Evolutionary conservation across 192 early-diverging fungal species (phyloP), one percentile per base, ranked within the genome.

Genomic region (Backusella circina): DNA sequence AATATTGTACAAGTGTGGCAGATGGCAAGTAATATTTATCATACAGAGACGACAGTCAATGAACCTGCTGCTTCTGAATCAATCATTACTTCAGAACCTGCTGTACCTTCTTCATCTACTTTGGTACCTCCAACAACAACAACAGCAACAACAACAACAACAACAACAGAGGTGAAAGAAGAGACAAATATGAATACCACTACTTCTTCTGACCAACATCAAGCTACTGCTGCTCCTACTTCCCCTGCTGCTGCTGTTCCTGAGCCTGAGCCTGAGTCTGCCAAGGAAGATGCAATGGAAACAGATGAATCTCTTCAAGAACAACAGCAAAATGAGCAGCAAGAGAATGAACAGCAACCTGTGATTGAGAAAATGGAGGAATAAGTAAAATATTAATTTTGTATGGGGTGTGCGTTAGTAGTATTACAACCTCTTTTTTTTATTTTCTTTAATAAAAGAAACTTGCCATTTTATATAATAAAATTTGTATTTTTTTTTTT

Each of bases 1-100:
- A 99, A 99, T 75, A 95, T 99, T 61, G 91, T 94, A 64, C 98
- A 99, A 89, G 95, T 98, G 1, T 99, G 98, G 98, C 96, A 99
- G 85, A 97, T 97, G 94, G 96, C 69, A 13, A 47, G 69, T 44
- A 70, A 70, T 18, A 47, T 70, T 47, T 70, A 70, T 32, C 38
- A 70, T 16, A 2, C 69, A 9, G 21, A 44, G 5, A 1, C n/a
- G 44, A 7, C 23, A 44, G 5, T 2, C 16, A n/a, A 35, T 21
- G 35, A 37, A 10, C n/a, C 21, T 21, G 7, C 26, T 8, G 23
- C 23, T 61, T 26, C 5, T 10, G 54, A 61, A 9, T 61, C 26
- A 2, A 26, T 8, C 4, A 7, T 47, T 3, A 28, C 23, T 26
- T 61, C 54, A 26, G 54, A 61, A 10, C 54, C 54, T 61, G 44